Evolutionary conservation across 148 eudicot genomes (phyloP), one percentile per base, ranked within the genome.

Genomic region (Rhododendron kiyosumense): DNA sequence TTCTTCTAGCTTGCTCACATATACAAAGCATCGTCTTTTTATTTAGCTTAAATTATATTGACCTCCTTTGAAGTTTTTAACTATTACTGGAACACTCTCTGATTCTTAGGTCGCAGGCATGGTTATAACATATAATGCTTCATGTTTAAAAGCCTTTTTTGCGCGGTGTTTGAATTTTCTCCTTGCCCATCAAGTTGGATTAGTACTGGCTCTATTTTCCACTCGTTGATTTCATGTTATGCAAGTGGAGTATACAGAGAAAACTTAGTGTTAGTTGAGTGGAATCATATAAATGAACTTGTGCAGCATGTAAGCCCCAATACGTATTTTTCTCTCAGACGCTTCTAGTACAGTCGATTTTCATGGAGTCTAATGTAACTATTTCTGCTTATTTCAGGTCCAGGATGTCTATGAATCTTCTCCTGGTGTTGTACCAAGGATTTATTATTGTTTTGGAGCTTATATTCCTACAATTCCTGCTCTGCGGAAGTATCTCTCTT

Each of bases 391-490:
- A 52, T 90, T 85, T 86, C 92, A 96, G 99, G 99, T 95, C 32
- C 90, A 93, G 83, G 91, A 90, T 87, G 82, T 97, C 76, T 84
- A 82, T 83, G 90, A 92, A 79, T 86, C 89, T 69, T 90, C 89
- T 84, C 96, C 98, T 75, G 81, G 81, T 88, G 98, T 91, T 79
- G 81, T 89, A 52, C 87, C 93, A 84, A 93, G 99, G 89, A 87
- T 97, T 63, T 86, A 86, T 79, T 92, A 84, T 85, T 93, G 91
- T 90, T 97, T 93, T 88, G 98, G 92, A 81, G 98, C 93, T 83
- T 83, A 90, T 86, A 86, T 94, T 76, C 98, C 98, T 73, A 84
- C 94, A 18, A 91, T 97, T 84, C 98, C 98, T 82, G 90, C 95
- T 85, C 87, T 95, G 26, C 94, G 93, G 86, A 97, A 95, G 99